Percentiles rank a stretch among this genome's conserved stretches.
Conservation (phyloP, 202 grass and related monocot species). For the Eragrostis tef region DNA sequence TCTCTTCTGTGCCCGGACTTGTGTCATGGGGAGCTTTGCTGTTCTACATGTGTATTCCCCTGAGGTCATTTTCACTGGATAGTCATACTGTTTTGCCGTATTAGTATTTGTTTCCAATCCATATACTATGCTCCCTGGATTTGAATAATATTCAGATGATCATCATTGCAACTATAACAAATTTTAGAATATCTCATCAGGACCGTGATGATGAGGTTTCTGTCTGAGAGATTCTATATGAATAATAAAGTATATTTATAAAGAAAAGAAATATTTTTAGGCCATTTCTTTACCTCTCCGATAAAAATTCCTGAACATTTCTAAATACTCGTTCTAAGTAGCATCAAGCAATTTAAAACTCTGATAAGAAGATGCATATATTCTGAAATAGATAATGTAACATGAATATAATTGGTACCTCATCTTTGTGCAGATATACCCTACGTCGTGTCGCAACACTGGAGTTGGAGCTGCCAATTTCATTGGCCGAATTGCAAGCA, state of each 20-base stretch:
- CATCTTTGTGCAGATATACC: constrained; percentile 61
- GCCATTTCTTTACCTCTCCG: too few species aligned
- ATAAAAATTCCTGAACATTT: too few species aligned
- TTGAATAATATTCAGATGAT: background rate
- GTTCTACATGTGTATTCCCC: constrained; percentile 46
- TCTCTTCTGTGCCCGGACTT: constrained; percentile 62
- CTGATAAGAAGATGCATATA: too few species aligned
- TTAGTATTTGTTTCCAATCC: background rate
- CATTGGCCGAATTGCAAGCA: constrained; percentile 55
- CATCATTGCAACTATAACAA: too few species aligned
- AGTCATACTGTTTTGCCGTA: background rate
- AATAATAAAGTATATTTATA: too few species aligned
- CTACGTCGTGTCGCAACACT: constrained; percentile 58
- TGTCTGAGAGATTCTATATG: too few species aligned
- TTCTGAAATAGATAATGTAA: too few species aligned
- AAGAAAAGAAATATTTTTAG: too few species aligned
- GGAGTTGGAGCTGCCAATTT: constrained; percentile 55
- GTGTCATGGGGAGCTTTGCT: constrained; percentile 44
- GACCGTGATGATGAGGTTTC: too few species aligned
- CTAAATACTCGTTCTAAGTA: too few species aligned
- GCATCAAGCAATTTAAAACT: too few species aligned
- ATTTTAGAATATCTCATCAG: too few species aligned
- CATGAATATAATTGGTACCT: background rate
- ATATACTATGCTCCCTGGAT: background rate
- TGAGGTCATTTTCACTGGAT: constrained; percentile 45